These are phyloP conservation scores for Simmondsia chinensis DNA, from an alignment of 148 eudicot species.

Conservation along the genomic window DNA sequence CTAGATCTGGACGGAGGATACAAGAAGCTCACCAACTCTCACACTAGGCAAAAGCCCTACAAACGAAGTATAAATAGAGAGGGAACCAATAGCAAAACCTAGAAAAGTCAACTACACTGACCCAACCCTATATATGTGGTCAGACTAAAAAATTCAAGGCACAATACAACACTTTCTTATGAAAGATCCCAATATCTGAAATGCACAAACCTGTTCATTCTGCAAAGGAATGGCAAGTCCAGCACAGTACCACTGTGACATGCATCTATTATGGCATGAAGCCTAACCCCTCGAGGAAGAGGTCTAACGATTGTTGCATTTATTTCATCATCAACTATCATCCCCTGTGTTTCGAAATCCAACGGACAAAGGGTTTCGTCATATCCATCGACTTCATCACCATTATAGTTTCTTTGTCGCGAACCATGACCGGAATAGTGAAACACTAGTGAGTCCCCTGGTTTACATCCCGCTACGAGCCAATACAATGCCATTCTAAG, in stretches of 20 bases:
- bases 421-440: slow-evolving; percentile 99
- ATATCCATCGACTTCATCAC: slow-evolving; percentile 89
- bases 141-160: no score
- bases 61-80: no score
- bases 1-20: no score
- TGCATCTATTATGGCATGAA: slow-evolving; percentile 93
- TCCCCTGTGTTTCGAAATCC: slow-evolving; percentile 92
- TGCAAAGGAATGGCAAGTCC: slow-evolving; percentile 82
- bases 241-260: slow-evolving; percentile 97
- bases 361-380: slow-evolving; percentile 95
- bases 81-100: no score
- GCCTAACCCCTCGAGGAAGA: slow-evolving; percentile 80
- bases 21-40: no score
- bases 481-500: slow-evolving; percentile 79
- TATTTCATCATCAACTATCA: slow-evolving; percentile 95
- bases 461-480: slow-evolving; percentile 90
- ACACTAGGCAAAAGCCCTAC: no score
- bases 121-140: no score
- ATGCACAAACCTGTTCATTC: slow-evolving; percentile 77
- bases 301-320: slow-evolving; percentile 81
- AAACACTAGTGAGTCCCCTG: slow-evolving; percentile 87
- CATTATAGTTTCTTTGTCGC: slow-evolving; percentile 56
- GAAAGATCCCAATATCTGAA: no score
- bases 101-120: no score
- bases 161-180: no score